Conservation (phyloP, 495 filamentous ascomycete species). For the Penicillium herquei region DNA sequence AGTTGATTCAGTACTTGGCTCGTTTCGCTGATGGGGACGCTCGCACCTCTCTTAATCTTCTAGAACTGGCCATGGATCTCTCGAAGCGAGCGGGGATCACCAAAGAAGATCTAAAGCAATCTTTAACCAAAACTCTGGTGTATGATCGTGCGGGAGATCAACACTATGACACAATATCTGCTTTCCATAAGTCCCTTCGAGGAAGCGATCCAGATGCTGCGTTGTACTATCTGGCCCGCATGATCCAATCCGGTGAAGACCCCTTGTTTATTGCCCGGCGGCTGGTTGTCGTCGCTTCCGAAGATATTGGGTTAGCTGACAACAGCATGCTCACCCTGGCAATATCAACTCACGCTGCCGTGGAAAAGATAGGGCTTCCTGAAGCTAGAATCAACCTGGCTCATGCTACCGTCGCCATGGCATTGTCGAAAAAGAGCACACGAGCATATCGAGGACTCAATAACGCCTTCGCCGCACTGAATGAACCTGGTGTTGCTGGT, state of each 20-base stretch:
- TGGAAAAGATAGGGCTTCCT: slow-evolving; percentile 88
- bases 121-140: slow-evolving; percentile 84
- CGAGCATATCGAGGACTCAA: slow-evolving; percentile 80
- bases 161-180: slow-evolving; percentile 93
- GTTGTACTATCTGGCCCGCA: slow-evolving; percentile 90
- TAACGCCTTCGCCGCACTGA: slow-evolving; percentile 70
- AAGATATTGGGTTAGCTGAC: slow-evolving; percentile 91
- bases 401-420: slow-evolving; percentile 80
- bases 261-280: slow-evolving; percentile 88
- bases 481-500: slow-evolving; percentile 75
- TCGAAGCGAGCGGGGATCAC: slow-evolving; percentile 52
- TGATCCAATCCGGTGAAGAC: slow-evolving; percentile 96
- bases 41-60: slow-evolving; percentile 84
- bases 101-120: slow-evolving; percentile 68
- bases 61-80: slow-evolving; percentile 77
- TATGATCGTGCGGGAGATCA: slow-evolving; percentile 95
- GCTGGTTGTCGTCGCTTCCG: slow-evolving; percentile 86
- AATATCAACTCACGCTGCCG: slow-evolving; percentile 78
- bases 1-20: slow-evolving; percentile 76
- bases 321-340: slow-evolving; percentile 81
- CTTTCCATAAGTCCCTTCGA: slow-evolving; percentile 93
- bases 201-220: slow-evolving; percentile 83
- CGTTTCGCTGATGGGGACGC: slow-evolving; percentile 90
- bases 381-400: slow-evolving; percentile 92
- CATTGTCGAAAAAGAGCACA: slow-evolving; percentile 80